Evolutionary conservation across 768 basidiomycete genomes (phyloP).

Genomic region (Erythrobasidium yunnanense): DNA sequence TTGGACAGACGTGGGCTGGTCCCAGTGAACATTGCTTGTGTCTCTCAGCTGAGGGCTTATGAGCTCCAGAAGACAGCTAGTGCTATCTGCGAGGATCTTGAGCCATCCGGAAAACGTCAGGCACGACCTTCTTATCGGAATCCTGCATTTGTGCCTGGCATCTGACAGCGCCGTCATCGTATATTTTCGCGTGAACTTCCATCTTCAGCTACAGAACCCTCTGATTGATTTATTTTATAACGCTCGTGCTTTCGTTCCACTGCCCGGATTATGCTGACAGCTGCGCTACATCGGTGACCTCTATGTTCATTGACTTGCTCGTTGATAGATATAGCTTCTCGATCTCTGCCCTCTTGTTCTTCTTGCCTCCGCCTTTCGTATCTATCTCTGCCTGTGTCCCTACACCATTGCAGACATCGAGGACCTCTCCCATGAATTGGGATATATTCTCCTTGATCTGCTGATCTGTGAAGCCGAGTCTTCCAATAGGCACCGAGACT

Average conservation of each 20-base stretch:
- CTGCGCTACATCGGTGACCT: conserved; percentile 8
- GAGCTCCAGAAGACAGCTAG: too few relatives aligned
- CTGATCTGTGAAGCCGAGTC: conserved; percentile 6
- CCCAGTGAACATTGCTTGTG: too few relatives aligned
- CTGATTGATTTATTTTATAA: background rate
- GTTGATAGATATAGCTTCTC: conserved; percentile 8
- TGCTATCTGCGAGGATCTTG: too few relatives aligned
- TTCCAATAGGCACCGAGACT: conserved; percentile 14
- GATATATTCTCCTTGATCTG: background rate
- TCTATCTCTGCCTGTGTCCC: conserved; percentile 14
- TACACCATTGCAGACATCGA: conserved; percentile 10
- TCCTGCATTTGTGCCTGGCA: too few relatives aligned
- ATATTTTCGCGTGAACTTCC: background rate
- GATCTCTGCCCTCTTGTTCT: conserved; percentile 6
- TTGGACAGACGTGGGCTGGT: too few relatives aligned
- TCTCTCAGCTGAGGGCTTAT: too few relatives aligned
- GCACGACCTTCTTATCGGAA: too few relatives aligned
- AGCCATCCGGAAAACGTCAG: too few relatives aligned
- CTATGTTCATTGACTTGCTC: conserved; percentile 10
- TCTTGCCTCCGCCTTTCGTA: background rate
- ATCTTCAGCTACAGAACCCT: background rate
- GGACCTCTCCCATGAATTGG: background rate
- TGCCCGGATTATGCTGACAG: background rate
- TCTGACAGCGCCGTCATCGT: too few relatives aligned
- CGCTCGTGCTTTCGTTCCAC: background rate